These are phyloP conservation scores for Plectosphaerella sp. DNA, from an alignment of 2,329 filamentous ascomycete genomes.

Conservation along the genomic window DNA sequence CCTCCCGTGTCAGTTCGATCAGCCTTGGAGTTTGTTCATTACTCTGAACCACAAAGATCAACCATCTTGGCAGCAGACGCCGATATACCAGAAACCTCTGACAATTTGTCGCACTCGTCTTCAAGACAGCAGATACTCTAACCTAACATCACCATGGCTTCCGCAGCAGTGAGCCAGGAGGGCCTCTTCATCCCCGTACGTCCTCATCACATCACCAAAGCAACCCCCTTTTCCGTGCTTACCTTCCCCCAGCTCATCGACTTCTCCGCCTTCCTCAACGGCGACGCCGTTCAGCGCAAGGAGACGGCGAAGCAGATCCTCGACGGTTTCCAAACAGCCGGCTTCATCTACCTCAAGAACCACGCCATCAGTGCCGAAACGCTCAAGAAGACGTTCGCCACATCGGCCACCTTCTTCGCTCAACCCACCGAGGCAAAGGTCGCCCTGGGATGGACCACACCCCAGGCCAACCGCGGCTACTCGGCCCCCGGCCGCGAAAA, in stretches of 20 bases:
- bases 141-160: conserved; percentile 23
- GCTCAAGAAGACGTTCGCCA: conserved; percentile 58
- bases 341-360: conserved; percentile 85
- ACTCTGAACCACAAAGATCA: too few species aligned
- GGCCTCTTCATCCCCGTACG: conserved; percentile 52
- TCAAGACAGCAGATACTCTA: neutral
- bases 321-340: conserved; percentile 75
- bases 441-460: conserved; percentile 64
- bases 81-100: neutral
- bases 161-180: conserved; percentile 43
- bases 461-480: conserved; percentile 71
- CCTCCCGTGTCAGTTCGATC: neutral
- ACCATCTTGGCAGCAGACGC: too few species aligned
- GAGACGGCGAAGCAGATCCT: conserved; percentile 69
- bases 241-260: conserved; percentile 61
- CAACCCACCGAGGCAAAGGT: conserved; percentile 61
- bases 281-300: conserved; percentile 54
- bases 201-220: conserved; percentile 17
- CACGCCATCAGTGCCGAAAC: conserved; percentile 62
- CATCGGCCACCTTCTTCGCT: conserved; percentile 67
- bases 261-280: conserved; percentile 68
- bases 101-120: neutral
- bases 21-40: too few species aligned
- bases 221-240: conserved; percentile 1
- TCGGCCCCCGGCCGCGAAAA: conserved; percentile 68